These are phyloP conservation scores for Zychaea mexicana DNA, from an alignment of 371 early-diverging fungal species.

Conservation along the genomic window DNA sequence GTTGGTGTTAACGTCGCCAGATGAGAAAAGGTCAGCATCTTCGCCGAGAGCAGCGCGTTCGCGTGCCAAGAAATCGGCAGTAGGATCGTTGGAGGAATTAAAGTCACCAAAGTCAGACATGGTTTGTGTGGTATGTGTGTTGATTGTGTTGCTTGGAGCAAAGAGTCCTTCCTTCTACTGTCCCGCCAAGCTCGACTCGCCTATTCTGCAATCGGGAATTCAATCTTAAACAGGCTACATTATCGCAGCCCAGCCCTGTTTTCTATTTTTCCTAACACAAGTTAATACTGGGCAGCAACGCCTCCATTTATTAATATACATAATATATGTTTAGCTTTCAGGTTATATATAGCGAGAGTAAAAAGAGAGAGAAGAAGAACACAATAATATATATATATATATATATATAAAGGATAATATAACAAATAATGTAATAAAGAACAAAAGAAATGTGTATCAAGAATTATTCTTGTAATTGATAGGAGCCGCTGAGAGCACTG, in stretches of 20 bases:
- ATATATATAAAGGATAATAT: too few relatives aligned
- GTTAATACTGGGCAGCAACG: too few relatives aligned
- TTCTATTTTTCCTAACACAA: too few relatives aligned
- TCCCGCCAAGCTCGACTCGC: too few relatives aligned
- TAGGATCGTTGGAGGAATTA: slow-evolving; percentile 71
- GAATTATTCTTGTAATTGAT: slow-evolving; percentile 10
- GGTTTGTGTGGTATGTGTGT: not conserved
- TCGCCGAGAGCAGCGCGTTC: slow-evolving; percentile 87
- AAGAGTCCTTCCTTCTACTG: not conserved
- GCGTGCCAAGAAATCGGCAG: slow-evolving; percentile 90
- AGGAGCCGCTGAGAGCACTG: slow-evolving; percentile 28
- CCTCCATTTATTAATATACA: too few relatives aligned
- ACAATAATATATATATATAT: too few relatives aligned
- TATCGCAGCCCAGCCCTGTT: too few relatives aligned
- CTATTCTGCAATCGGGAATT: not conserved
- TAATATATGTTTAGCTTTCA: too few relatives aligned
- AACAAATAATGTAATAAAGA: not conserved
- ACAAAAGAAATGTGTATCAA: not conserved
- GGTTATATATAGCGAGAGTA: too few relatives aligned
- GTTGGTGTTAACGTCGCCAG: slow-evolving; percentile 10
- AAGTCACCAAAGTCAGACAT: slow-evolving; percentile 66
- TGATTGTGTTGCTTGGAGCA: not conserved
- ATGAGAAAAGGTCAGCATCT: slow-evolving; percentile 69
- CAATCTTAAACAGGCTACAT: too few relatives aligned
- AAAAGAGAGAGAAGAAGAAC: too few relatives aligned